Percentiles rank a stretch among this genome's conserved stretches.
Evolutionary conservation across 352 stramenopile species (phyloP).

Genomic region (Blastocystis sp.): DNA sequence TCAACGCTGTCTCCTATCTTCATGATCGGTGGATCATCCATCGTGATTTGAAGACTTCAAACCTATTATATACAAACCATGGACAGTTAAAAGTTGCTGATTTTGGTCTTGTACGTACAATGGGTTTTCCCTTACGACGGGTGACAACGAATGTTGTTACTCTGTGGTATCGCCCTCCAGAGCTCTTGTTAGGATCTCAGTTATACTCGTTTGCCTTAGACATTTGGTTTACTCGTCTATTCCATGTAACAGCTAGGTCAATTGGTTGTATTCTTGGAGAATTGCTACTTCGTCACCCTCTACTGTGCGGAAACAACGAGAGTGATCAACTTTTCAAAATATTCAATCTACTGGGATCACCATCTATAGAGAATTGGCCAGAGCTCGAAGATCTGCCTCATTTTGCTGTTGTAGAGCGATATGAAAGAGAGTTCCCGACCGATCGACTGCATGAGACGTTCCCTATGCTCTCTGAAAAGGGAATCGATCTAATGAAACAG

Average conservation of each 20-base stretch:
- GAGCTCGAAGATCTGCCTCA: neutral
- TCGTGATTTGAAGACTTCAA: conserved; percentile 55
- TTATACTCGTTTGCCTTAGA: conserved; percentile 48
- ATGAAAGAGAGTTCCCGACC: neutral
- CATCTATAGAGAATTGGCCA: neutral
- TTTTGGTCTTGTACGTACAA: conserved; percentile 26
- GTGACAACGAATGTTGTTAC: conserved; percentile 54
- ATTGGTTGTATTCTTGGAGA: conserved; percentile 57
- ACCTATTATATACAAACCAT: conserved; percentile 56
- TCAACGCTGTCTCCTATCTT: conserved; percentile 22
- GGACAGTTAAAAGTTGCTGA: conserved; percentile 52
- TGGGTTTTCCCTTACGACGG: conserved; percentile 29
- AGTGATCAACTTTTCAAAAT: conserved; percentile 60
- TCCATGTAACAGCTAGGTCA: neutral
- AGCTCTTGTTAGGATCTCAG: conserved; percentile 13
- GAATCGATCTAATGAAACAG: conserved; percentile 54
- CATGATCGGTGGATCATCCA: conserved; percentile 56
- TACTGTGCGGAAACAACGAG: conserved; percentile 49
- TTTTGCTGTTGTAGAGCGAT: neutral
- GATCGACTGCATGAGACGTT: neutral
- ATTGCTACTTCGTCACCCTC: conserved; percentile 4
- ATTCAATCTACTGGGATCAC: conserved; percentile 52
- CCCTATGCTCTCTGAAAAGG: conserved; percentile 13
- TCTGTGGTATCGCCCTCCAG: conserved; percentile 54
- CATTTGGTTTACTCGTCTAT: neutral